A percentile compares a stretch with the other conserved stretches of the same genome.
Evolutionary conservation across 2,329 filamentous ascomycete species (phyloP).

Genomic region (Dothidotthia symphoricarpi): DNA sequence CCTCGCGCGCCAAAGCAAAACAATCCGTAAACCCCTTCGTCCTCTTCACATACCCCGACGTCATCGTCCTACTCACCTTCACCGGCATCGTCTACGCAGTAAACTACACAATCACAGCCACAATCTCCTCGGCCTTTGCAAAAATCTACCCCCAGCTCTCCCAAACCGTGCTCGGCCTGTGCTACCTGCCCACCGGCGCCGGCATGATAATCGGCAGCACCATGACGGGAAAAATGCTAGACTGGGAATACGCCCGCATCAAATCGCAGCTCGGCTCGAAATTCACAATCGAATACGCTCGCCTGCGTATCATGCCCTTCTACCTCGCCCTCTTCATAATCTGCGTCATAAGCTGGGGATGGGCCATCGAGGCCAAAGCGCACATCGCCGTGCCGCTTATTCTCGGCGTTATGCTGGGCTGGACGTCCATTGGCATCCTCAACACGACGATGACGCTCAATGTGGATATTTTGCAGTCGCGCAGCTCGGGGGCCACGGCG

Average conservation of each 20-base stretch:
- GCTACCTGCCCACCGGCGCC: constrained; percentile 56
- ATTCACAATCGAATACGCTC: constrained; percentile 31
- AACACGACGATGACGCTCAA: constrained; percentile 34
- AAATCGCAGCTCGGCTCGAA: constrained; percentile 20
- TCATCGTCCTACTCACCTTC: constrained; percentile 47
- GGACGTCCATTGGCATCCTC: constrained; percentile 29
- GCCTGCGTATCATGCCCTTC: constrained; percentile 28
- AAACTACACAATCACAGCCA: constrained; percentile 34
- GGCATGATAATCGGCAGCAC: constrained; percentile 57
- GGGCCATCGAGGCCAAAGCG: constrained; percentile 20
- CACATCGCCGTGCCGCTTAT: constrained; percentile 26
- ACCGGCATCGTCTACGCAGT: constrained; percentile 32
- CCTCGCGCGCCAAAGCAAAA: constrained; percentile 13
- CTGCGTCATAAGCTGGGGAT: constrained; percentile 29
- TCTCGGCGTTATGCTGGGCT: constrained; percentile 23
- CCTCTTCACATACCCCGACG: constrained; percentile 29
- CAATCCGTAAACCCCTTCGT: constrained; percentile 30
- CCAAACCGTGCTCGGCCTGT: constrained; percentile 25
- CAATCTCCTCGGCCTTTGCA: constrained; percentile 28
- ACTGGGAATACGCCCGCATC: constrained; percentile 51
- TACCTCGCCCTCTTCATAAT: constrained; percentile 27
- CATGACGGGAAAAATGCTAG: constrained; percentile 53
- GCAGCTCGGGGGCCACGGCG: constrained; percentile 27
- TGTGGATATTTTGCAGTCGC: constrained; percentile 28
- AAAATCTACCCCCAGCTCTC: constrained; percentile 26